These are phyloP conservation scores for Penicillium polonicum DNA, from an alignment of 2,329 filamentous ascomycete genomes.

Conservation along the genomic window DNA sequence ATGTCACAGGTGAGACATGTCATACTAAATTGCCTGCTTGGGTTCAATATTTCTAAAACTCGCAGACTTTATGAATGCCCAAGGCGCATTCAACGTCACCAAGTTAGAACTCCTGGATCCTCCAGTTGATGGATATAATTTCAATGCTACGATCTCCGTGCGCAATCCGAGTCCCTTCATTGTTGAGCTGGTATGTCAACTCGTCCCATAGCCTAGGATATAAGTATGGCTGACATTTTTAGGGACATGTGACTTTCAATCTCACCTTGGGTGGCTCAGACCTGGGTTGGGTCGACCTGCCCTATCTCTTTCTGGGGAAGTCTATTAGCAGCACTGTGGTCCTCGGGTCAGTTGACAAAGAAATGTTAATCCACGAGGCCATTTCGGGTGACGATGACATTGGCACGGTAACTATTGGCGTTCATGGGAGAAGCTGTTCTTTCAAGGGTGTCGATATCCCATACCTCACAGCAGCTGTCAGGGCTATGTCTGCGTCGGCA, in stretches of 20 bases:
- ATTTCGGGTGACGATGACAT: slow-evolving; percentile 16
- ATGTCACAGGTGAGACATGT: slow-evolving; percentile 20
- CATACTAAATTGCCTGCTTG: not conserved
- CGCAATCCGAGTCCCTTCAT: slow-evolving; percentile 22
- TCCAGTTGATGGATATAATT: slow-evolving; percentile 23
- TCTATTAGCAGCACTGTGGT: slow-evolving; percentile 12
- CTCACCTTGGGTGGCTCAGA: slow-evolving; percentile 21
- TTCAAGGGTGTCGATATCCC: slow-evolving; percentile 29
- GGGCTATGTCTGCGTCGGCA: slow-evolving; percentile 18
- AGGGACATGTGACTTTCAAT: slow-evolving; percentile 29
- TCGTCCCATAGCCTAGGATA: not conserved
- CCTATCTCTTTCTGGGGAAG: slow-evolving; percentile 21
- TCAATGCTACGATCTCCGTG: slow-evolving; percentile 28
- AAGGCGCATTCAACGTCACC: slow-evolving; percentile 26
- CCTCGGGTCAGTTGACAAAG: slow-evolving; percentile 20
- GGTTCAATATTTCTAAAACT: not conserved
- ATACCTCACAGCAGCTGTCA: slow-evolving; percentile 27
- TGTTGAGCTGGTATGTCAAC: slow-evolving; percentile 24
- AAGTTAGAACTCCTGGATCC: slow-evolving; percentile 19
- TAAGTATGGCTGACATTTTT: not conserved
- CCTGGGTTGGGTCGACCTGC: slow-evolving; percentile 26
- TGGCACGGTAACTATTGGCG: slow-evolving; percentile 23
- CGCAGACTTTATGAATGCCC: slow-evolving; percentile 23
- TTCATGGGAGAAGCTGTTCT: slow-evolving; percentile 25
- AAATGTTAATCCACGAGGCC: slow-evolving; percentile 22